Evolutionary conservation across 306 rosid species (phyloP), one percentile per base, ranked within the genome.

Genomic region (Hylodesmum podocarpum): DNA sequence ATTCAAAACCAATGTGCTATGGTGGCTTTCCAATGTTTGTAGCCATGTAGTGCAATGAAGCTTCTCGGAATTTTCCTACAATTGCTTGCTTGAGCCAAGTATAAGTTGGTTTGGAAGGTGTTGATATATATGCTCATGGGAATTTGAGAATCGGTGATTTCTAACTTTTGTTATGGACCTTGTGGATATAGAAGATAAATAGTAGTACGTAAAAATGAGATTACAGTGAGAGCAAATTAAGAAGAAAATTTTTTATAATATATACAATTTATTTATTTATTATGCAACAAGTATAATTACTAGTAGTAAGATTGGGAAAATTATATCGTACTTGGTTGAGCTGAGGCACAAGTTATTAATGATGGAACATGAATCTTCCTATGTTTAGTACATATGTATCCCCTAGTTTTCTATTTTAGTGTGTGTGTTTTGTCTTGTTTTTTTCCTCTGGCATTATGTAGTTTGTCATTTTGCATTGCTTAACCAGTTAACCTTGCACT

Each of bases 41-140:
- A 57, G 64, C 37, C 64, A 25, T 57, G 43, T n/a, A 41, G 31
- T 34, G 62, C 34, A 16, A 3, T 84, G 84, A 80, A 84, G 65
- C 80, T 84, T 84, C 87, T 51, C 0, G 41, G 87, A 80, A 80
- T 10, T 65, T 84, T 84, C 87, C n/a, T n/a, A n/a, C 10, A 11
- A 34, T 61, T 72, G 62, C 40, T 41, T 69, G 66, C 34, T 27
- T 74, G 76, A 83, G 75, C 53, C 84, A 70, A 79, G 81, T 74
- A 37, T 39, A 18, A 15, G n/a, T 73, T 24, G 16, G 4, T 18
- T 8, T 73, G 27, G 59, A 65, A n/a, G 69, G 34, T 78, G 49
- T 34, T 47, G 39, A 11, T 33, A 16, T 33, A 16, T 69, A 3
- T 55, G 5, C 6, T 39, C 65, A 25, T 57, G 61, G 61, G 50